These are phyloP conservation scores for Lolium rigidum DNA, from an alignment of 176 grass and related monocot species.

Conservation along the genomic window DNA sequence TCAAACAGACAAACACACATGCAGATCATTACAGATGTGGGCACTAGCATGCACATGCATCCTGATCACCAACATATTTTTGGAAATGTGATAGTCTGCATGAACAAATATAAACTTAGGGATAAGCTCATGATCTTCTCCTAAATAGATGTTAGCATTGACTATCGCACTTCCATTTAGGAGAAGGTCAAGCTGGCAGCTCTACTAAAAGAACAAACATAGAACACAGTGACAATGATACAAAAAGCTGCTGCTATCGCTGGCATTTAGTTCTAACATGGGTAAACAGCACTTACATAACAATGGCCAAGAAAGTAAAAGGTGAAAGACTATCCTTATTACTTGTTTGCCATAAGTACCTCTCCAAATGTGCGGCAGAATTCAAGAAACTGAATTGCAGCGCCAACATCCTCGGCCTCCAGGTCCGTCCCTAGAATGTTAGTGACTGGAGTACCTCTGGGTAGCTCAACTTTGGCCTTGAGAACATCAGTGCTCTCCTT, in stretches of 20 bases:
- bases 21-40: neutral
- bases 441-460: constrained; percentile 55
- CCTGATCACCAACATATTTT: neutral
- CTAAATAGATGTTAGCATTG: neutral
- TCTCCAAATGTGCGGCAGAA: constrained; percentile 81
- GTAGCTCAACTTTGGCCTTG: constrained; percentile 42
- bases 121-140: neutral
- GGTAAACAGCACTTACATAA: neutral
- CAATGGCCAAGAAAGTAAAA: constrained; percentile 16
- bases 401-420: constrained; percentile 57
- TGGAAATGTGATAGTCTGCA: neutral
- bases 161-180: too few species aligned
- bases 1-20: neutral
- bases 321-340: constrained; percentile 16
- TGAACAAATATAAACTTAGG: neutral
- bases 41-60: neutral
- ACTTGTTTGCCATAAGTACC: constrained; percentile 47
- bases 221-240: neutral
- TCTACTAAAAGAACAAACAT: constrained; percentile 16
- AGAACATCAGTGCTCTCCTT: constrained; percentile 28
- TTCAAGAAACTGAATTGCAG: constrained; percentile 74
- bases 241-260: neutral
- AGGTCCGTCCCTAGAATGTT: constrained; percentile 55
- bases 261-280: constrained; percentile 3
- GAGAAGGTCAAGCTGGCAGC: neutral